Base-by-base conservation (phyloP, 2,329 filamentous ascomycete genomes). In the Xylariaceae sp. region DNA sequence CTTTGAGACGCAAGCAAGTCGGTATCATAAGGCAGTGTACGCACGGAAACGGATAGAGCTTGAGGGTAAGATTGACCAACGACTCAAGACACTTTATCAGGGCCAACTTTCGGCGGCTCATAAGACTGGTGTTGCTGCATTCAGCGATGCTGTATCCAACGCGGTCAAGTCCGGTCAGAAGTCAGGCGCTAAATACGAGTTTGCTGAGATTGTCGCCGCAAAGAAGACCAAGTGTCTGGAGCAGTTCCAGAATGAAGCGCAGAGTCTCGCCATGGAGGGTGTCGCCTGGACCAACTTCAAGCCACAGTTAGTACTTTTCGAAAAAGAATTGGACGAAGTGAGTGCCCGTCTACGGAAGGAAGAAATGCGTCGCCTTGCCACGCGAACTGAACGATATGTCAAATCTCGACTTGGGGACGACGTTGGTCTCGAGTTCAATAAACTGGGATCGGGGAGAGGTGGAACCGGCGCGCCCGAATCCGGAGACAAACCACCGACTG, bases 21-120 rank as follows among this genome's bases (percentile, higher is more conserved):
- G 94, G 57, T 99, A 99, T 69, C 94, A 97, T 77, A 97, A 97
- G 74, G 91, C 88, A 16, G 94, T 99, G 14, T 99, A 94, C 70
- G 79, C 84, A 59, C 83, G 89, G 52, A 99, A 99, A 74, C 84
- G 84, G 57, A 79, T 83, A 2, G 94, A 99, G 67, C 80, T 99
- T 7, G 89, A 94, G 68, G 77, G 76, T 63, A 97, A 96, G 72
- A 81, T 97, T 38, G 94, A 97, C 66, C 79, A 83, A n/a, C 83
- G 94, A 33, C 79, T 99, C 47, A 97, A 96, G 75, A 77, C 86
- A 1, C 79, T 99, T 11, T 97, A 94, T 72, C 83, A 88, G 47
- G 89, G 88, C n/a, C 94, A 99, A 67, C 78, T 99, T 39, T 82
- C 82, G 17, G 90, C 92, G 3, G 89, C 89, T 7, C 93, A 97